Base-by-base conservation (phyloP, 1,284 basidiomycete species). In the Vanrija sp. region DNA sequence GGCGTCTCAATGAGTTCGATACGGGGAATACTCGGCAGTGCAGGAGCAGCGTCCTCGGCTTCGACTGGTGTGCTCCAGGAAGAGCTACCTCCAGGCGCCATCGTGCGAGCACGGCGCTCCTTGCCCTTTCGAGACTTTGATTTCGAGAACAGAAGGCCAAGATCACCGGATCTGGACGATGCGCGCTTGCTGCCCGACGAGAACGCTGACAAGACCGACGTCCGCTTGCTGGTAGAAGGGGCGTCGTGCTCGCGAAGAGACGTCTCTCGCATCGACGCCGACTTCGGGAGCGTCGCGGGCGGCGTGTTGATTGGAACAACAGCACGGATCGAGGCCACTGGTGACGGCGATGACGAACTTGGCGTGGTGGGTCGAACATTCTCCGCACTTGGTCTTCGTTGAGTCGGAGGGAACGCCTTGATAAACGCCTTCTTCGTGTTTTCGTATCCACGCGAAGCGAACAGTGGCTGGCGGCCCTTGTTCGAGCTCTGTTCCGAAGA, bases 351-450 rank as follows among this genome's bases (percentile, higher is more conserved):
- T 5, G 47, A 34, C 1, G 52, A 54, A 16, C 25, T 51, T 12
- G 49, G 14, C 1, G 44, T 49, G 1, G 56, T 38, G 18, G 34
- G 38, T 38, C 5, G 52, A 50, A 3, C 48, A 19, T 29, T 43
- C 49, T n/a, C 44, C 40, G 42, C 29, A 25, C 25, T 45, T 43
- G 44, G 28, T 34, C 29, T 40, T 34, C 23, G 16, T 7, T 28
- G 19, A 42, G 42, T 25, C 39, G 57, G 60, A 12, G 71, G 71
- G 54, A 71, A 71, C 9, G 64, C 61, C 55, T 68, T 69, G 49
- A 71, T 56, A 5, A 73, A 58, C 7, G 64, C 65, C 38, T 63
- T 65, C 44, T 65, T 66, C 3, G 68, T 69, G 46, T 58, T 66
- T 52, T 67, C 68, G n/a, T 66, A 53, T 3, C 61, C 56, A 16